phyloP scores from a whole-genome alignment of 768 basidiomycete genomes.

The Kwoniella sp. region DNA sequence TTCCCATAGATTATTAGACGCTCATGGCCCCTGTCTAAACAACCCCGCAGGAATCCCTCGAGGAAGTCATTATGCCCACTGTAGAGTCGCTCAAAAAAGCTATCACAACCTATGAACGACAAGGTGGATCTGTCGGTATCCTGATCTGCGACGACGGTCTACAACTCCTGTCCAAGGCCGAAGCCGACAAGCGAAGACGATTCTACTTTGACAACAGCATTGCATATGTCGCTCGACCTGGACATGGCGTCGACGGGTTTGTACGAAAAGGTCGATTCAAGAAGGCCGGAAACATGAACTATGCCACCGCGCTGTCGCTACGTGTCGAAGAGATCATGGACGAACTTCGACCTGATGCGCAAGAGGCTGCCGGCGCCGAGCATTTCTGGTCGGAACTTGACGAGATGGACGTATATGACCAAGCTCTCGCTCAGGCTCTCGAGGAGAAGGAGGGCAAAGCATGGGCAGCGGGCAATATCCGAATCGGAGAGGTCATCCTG shows the following conservation, averaged over 20 bases:
- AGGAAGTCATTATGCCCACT: constrained; percentile 61
- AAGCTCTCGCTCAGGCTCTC: constrained; percentile 71
- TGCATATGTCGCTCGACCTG: constrained; percentile 80
- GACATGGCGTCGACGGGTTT: constrained; percentile 71
- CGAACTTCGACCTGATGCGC: constrained; percentile 60
- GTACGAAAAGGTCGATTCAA: constrained; percentile 87
- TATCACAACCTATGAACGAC: constrained; percentile 89
- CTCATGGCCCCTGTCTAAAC: neutral
- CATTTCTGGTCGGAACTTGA: constrained; percentile 70
- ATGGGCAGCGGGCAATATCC: constrained; percentile 70
- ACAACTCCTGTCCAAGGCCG: constrained; percentile 67
- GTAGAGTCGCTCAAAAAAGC: constrained; percentile 78
- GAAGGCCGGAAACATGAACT: constrained; percentile 80
- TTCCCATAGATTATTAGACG: constrained; percentile 29
- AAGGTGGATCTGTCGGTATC: constrained; percentile 79
- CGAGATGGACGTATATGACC: constrained; percentile 68
- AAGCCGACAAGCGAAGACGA: constrained; percentile 67
- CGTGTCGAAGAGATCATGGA: constrained; percentile 63
- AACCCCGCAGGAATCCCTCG: constrained; percentile 54
- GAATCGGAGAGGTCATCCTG: constrained; percentile 68
- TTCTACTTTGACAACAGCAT: constrained; percentile 75
- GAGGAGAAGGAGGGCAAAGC: constrained; percentile 69
- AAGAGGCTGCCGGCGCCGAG: constrained; percentile 56
- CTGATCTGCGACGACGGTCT: constrained; percentile 83
- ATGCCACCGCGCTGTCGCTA: constrained; percentile 70